phyloP scores from a whole-genome alignment of 2,329 filamentous ascomycete genomes.

The Metarhizium anisopliae region DNA sequence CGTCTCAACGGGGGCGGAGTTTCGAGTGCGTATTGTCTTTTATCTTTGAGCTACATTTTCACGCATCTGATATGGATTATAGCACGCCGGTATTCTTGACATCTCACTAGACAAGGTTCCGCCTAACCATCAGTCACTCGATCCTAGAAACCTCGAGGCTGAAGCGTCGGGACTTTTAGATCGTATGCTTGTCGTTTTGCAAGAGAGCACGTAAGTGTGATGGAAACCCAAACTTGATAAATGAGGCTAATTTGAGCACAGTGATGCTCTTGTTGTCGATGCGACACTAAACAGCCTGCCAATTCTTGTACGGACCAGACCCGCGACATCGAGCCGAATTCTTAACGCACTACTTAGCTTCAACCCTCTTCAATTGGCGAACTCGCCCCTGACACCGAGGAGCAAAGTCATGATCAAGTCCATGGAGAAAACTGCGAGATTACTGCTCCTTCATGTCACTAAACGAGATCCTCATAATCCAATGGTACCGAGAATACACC shows the following conservation, averaged over 20 bases:
- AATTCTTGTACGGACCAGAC: constrained; percentile 71
- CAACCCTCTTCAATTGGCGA: constrained; percentile 78
- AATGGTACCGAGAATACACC: constrained; percentile 68
- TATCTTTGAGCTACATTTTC: background rate
- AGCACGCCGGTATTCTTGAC: constrained; percentile 50
- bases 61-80: constrained; percentile 4
- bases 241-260: constrained; percentile 24
- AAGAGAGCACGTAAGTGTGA: constrained; percentile 66
- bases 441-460: constrained; percentile 72
- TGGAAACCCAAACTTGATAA: background rate
- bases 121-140: constrained; percentile 70
- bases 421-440: constrained; percentile 87
- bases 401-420: constrained; percentile 78
- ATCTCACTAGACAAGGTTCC: constrained; percentile 82
- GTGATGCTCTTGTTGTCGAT: constrained; percentile 81
- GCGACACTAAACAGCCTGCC: constrained; percentile 85
- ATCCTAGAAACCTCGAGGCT: constrained; percentile 75
- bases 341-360: constrained; percentile 79
- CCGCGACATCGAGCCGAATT: constrained; percentile 75
- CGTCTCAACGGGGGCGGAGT: constrained; percentile 70
- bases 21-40: constrained; percentile 54
- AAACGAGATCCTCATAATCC: constrained; percentile 81
- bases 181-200: constrained; percentile 73
- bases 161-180: constrained; percentile 88
- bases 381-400: constrained; percentile 67